Conservation (phyloP, 257 asterid genomes). For the Euphrasia confusa region DNA sequence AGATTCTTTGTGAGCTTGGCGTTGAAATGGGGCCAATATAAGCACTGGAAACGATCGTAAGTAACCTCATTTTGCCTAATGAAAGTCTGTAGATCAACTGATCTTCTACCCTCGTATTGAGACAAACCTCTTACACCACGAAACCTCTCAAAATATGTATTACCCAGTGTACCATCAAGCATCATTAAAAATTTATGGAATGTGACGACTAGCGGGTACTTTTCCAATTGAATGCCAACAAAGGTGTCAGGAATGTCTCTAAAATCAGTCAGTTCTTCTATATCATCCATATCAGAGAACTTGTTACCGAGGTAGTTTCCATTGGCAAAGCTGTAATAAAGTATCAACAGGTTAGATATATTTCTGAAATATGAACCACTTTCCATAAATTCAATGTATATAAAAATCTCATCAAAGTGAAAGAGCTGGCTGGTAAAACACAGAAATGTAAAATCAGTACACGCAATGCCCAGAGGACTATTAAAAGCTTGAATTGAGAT, state of each 20-base stretch:
- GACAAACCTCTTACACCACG: slow-evolving; percentile 24
- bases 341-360: slow-evolving; percentile 2
- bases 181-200: slow-evolving; percentile 67
- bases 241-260: slow-evolving; percentile 54
- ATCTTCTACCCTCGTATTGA: slow-evolving; percentile 27
- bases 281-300: slow-evolving; percentile 37
- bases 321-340: slow-evolving; percentile 36
- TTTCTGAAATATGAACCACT: too few relatives aligned
- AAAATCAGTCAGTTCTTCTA: slow-evolving; percentile 43
- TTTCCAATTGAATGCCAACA: slow-evolving; percentile 34
- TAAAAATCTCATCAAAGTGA: not conserved
- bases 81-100: slow-evolving; percentile 43
- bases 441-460: not conserved
- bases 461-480: not conserved
- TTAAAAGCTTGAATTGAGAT: not conserved
- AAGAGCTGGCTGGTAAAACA: not conserved
- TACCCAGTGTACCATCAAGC: slow-evolving; percentile 59
- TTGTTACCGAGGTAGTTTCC: slow-evolving; percentile 24
- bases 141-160: slow-evolving; percentile 56
- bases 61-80: slow-evolving; percentile 53
- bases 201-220: slow-evolving; percentile 64
- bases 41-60: slow-evolving; percentile 40
- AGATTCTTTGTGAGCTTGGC: slow-evolving; percentile 34
- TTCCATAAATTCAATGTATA: not conserved
- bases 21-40: slow-evolving; percentile 64